Evolutionary conservation across 2,329 filamentous ascomycete species (phyloP), one percentile per base, ranked within the genome.

Genomic region (Calonectria leucothoes): DNA sequence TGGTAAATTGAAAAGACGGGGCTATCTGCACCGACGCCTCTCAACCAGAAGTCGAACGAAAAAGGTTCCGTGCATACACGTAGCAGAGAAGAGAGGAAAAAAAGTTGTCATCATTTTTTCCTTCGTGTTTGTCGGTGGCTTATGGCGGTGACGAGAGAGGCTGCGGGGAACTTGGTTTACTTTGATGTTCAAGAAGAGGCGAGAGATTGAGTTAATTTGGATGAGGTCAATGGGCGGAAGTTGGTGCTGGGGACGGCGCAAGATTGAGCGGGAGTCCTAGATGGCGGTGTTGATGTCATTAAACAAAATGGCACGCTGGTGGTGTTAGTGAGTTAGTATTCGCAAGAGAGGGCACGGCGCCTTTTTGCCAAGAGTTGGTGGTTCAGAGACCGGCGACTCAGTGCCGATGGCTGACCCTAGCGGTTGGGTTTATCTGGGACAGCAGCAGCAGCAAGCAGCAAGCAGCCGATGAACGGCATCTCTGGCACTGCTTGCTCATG

Each of bases 11-110:
- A 35, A 17, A 23, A n/a, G 29, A 51, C 27, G 63, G 45, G 29
- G 42, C 42, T 57, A 25, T 39, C 27, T 29, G 5, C 23, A 15
- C 12, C 66, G 57, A 35, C 48, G 63, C 64, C 68, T 66, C 14
- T 61, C 35, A 39, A 61, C 29, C 33, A 39, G 42, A 63, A 48
- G 57, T 23, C 37, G 48, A 49, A 63, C 17, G n/a, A 27, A 39
- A 71, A 77, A 77, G 55, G 74, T 76, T 77, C 75, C 75, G 67
- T 71, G 70, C 73, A 73, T 74, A 49, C 20, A 48, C 25, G 72
- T 15, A 23, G 14, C 27, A 31, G 17, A 55, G 27, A 33, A 15
- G 25, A 52, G 25, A 20, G 27, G 45, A 48, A 33, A 59, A 49
- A 45, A 27, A 42, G 23, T 48, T 17, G 33, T n/a, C 11, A 3